Evolutionary conservation across 2,329 filamentous ascomycete species (phyloP), one percentile per base, ranked within the genome.

Genomic region (Ceratocystis alfenasii): DNA sequence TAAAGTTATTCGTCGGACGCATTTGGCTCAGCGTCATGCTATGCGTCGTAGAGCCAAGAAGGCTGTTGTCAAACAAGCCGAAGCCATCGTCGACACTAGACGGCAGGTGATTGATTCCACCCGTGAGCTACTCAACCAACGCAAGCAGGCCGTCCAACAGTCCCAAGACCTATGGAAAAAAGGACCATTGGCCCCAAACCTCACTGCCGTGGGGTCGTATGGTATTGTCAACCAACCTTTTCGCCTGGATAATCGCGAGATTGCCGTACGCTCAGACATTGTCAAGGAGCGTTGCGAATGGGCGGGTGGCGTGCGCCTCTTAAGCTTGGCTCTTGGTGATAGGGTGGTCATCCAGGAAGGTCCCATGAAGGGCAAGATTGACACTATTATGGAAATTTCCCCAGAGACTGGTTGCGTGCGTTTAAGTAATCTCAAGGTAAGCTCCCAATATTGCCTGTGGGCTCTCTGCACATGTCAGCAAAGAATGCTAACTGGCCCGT

Each of bases 281-380:
- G 68, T 76, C 33, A 74, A 76, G 66, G 74, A 76, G 69, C 75
- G 81, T 50, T 79, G 77, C 68, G 78, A 75, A 36, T 85, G 83
- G 83, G 80, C 80, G n/a, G 81, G 83, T 57, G 80, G 79, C 45
- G 70, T 75, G 41, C 78, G 78, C 70, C 80, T 81, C 74, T 78
- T 89, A 68, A 87, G 85, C 70, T 77, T 92, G 67, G 82, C 80
- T 28, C 72, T 76, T 3, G 85, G 86, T 5, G 94, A 97, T 75
- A 83, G 94, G 68, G 91, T 96, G 41, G 89, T 93, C 64, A 77
- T 97, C 67, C 77, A 90, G 65, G 84, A 87, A 68, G 92, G 93
- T 7, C 82, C 81, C 45, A 88, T 94, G 72, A 88, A 86, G 77
- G 91, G 91, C 71, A 89, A 87, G 77, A 94, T 99, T 75, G 89